Percentiles rank a stretch among this genome's conserved stretches.
Conservation (phyloP, 2,329 filamentous ascomycete genomes). For the Fusarium subtropicale region DNA sequence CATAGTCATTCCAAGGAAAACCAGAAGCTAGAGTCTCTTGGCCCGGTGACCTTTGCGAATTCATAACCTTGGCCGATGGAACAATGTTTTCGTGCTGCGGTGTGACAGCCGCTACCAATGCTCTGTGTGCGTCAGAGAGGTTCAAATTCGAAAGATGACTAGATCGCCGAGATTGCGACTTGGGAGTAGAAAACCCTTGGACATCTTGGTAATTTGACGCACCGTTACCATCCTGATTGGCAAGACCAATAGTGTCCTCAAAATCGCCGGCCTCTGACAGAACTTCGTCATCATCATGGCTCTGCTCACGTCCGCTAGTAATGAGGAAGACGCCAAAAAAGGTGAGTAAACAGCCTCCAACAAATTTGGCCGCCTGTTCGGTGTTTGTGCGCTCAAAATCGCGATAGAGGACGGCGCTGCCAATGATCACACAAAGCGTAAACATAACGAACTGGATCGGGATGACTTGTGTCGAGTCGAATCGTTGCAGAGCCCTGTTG, state of each 20-base stretch:
- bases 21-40: constrained; percentile 56
- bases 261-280: constrained; percentile 68
- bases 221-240: constrained; percentile 58
- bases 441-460: constrained; percentile 98
- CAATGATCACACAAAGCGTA: constrained; percentile 93
- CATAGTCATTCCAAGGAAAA: constrained; percentile 58
- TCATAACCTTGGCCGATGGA: constrained; percentile 52
- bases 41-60: constrained; percentile 50
- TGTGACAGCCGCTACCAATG: constrained; percentile 44
- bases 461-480: constrained; percentile 97
- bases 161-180: constrained; percentile 59
- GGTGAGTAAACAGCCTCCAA: constrained; percentile 89
- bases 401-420: constrained; percentile 91
- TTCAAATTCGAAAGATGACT: constrained; percentile 61
- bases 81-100: constrained; percentile 53
- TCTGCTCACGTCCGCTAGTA: constrained; percentile 79
- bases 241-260: constrained; percentile 72
- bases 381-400: constrained; percentile 88
- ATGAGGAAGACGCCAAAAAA: constrained; percentile 98
- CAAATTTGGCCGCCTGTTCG: constrained; percentile 82
- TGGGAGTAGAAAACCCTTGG: constrained; percentile 41
- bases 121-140: constrained; percentile 56
- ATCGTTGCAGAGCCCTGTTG: constrained; percentile 87
- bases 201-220: constrained; percentile 30
- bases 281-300: constrained; percentile 66